Percentiles rank a stretch among this genome's conserved stretches.
phyloP scores from a whole-genome alignment of 495 filamentous ascomycete species.

The Daldinia loculata region DNA sequence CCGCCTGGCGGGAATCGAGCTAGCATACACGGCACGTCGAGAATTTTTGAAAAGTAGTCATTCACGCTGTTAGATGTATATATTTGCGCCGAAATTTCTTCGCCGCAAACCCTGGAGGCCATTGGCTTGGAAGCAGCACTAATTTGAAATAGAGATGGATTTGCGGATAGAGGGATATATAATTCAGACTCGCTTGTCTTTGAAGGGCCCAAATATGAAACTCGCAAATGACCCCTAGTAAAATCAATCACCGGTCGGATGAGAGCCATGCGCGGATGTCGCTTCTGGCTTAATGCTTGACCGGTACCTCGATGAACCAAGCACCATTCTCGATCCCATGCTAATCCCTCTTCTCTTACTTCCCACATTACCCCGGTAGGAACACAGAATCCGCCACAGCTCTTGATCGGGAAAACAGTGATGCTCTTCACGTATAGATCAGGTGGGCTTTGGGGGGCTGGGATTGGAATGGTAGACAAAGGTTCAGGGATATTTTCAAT shows the following conservation, averaged over 20 bases:
- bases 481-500: constrained; percentile 51
- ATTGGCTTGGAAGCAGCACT: constrained; percentile 42
- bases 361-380: constrained; percentile 73
- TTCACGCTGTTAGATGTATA: constrained; percentile 72
- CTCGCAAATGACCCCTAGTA: constrained; percentile 56
- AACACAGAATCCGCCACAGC: constrained; percentile 80
- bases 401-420: constrained; percentile 85
- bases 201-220: constrained; percentile 59
- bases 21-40: constrained; percentile 80
- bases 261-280: constrained; percentile 83
- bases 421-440: constrained; percentile 65
- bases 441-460: constrained; percentile 18
- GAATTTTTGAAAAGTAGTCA: constrained; percentile 74
- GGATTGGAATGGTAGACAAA: not conserved
- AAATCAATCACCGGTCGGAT: constrained; percentile 77
- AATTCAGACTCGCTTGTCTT: constrained; percentile 56
- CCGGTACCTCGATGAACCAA: constrained; percentile 84
- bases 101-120: constrained; percentile 79
- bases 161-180: constrained; percentile 68
- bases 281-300: constrained; percentile 80
- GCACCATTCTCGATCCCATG: constrained; percentile 96
- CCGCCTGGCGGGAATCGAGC: constrained; percentile 78
- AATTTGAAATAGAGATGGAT: constrained; percentile 60
- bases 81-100: constrained; percentile 70
- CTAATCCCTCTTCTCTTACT: constrained; percentile 77